Evolutionary conservation across 257 asterid species (phyloP).

Genomic region (Solanum peruvianum): DNA sequence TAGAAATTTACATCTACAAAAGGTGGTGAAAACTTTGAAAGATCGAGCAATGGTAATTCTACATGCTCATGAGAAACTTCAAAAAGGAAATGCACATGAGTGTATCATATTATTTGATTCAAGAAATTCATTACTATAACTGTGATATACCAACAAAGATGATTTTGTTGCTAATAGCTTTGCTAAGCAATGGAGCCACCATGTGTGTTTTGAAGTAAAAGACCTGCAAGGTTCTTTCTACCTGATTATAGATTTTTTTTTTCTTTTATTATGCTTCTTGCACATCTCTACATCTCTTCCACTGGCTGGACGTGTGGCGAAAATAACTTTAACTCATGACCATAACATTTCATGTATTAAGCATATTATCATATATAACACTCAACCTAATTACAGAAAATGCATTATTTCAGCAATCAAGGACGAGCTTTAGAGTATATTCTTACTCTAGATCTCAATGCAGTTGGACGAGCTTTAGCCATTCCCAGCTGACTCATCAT

Average conservation of each 20-base stretch:
- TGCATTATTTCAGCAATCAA: not conserved
- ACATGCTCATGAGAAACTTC: not conserved
- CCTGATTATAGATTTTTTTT: not conserved
- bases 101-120: too few relatives aligned
- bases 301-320: not conserved
- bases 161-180: not conserved
- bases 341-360: not conserved
- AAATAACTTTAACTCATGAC: not conserved
- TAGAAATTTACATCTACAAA: not conserved
- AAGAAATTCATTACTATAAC: not conserved
- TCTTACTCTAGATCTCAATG: constrained; percentile 88
- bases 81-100: not conserved
- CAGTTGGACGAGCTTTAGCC: constrained; percentile 76
- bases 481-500: constrained; percentile 69
- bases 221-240: not conserved
- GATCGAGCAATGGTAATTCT: not conserved
- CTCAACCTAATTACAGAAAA: not conserved
- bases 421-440: not conserved
- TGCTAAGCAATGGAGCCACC: not conserved
- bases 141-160: not conserved
- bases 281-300: not conserved
- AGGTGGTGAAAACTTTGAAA: not conserved
- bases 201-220: not conserved
- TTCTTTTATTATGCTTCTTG: not conserved
- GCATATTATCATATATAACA: not conserved